A percentile compares a stretch with the other conserved stretches of the same genome.
Evolutionary conservation across 805 yeast species (phyloP).

Genomic region (Sugiyamaella valdiviana): DNA sequence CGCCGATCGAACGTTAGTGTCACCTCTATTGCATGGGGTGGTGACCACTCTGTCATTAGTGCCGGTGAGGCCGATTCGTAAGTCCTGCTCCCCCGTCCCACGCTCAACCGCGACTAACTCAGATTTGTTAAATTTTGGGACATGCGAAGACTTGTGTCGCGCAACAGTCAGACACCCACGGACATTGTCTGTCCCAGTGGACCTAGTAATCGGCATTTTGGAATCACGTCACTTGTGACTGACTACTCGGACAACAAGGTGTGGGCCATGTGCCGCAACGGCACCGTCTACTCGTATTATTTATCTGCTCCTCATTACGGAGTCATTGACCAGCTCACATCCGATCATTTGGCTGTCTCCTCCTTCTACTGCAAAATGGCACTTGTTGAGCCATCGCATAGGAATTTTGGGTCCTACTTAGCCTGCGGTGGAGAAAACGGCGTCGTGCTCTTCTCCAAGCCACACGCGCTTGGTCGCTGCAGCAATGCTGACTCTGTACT

Average conservation of each 20-base stretch:
- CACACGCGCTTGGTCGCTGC: neutral
- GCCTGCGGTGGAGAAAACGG: conserved; percentile 20
- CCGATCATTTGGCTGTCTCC: conserved; percentile 14
- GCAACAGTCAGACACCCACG: conserved; percentile 2
- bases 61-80: conserved; percentile 16
- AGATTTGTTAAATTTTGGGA: conserved; percentile 26
- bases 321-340: conserved; percentile 5
- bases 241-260: conserved; percentile 15
- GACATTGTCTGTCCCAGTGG: conserved; percentile 1
- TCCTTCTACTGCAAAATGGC: conserved; percentile 18
- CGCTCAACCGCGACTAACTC: neutral
- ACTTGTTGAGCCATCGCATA: conserved; percentile 11
- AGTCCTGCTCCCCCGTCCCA: neutral
- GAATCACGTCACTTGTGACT: conserved; percentile 17
- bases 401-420: conserved; percentile 13
- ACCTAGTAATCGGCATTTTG: conserved; percentile 4
- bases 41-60: conserved; percentile 16
- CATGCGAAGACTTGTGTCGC: conserved; percentile 15
- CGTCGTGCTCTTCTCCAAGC: conserved; percentile 14
- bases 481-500: conserved; percentile 4
- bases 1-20: conserved; percentile 15
- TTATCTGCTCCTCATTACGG: conserved; percentile 1
- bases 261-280: conserved; percentile 22
- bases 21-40: conserved; percentile 23
- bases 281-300: conserved; percentile 15